Conservation (phyloP, 2,329 filamentous ascomycete species). For the Calonectria fujianensis region DNA sequence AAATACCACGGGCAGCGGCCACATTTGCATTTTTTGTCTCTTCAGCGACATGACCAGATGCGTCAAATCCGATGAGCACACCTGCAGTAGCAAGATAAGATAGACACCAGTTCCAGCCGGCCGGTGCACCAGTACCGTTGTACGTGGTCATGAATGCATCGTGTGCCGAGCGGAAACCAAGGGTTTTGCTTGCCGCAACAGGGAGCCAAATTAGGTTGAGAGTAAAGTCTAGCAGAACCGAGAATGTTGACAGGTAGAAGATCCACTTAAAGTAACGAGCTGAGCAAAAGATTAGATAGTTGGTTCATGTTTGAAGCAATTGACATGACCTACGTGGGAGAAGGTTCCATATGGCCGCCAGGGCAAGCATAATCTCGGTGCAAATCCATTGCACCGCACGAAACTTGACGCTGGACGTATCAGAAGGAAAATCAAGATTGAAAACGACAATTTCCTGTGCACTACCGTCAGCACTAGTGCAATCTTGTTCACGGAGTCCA, state of each 20-base stretch:
- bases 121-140: slow-evolving; percentile 73
- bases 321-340: slow-evolving; percentile 65
- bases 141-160: slow-evolving; percentile 78
- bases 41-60: slow-evolving; percentile 76
- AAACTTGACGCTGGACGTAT: slow-evolving; percentile 72
- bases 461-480: not conserved
- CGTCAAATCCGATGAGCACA: slow-evolving; percentile 77
- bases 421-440: slow-evolving; percentile 72
- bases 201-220: slow-evolving; percentile 78
- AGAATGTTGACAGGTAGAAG: slow-evolving; percentile 68
- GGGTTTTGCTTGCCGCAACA: slow-evolving; percentile 72
- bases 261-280: slow-evolving; percentile 68
- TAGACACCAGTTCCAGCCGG: slow-evolving; percentile 78
- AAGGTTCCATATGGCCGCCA: slow-evolving; percentile 70
- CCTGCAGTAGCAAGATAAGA: slow-evolving; percentile 77
- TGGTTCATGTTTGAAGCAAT: no score
- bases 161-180: slow-evolving; percentile 74
- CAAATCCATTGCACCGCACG: slow-evolving; percentile 77
- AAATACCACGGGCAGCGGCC: slow-evolving; percentile 75
- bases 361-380: slow-evolving; percentile 69
- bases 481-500: not conserved
- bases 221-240: slow-evolving; percentile 75
- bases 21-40: slow-evolving; percentile 76
- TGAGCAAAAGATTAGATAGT: slow-evolving; percentile 44
- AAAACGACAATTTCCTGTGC: slow-evolving; percentile 74